Evolutionary conservation across 2,329 filamentous ascomycete species (phyloP), one percentile per base, ranked within the genome.

Genomic region (Talaromyces sp.): DNA sequence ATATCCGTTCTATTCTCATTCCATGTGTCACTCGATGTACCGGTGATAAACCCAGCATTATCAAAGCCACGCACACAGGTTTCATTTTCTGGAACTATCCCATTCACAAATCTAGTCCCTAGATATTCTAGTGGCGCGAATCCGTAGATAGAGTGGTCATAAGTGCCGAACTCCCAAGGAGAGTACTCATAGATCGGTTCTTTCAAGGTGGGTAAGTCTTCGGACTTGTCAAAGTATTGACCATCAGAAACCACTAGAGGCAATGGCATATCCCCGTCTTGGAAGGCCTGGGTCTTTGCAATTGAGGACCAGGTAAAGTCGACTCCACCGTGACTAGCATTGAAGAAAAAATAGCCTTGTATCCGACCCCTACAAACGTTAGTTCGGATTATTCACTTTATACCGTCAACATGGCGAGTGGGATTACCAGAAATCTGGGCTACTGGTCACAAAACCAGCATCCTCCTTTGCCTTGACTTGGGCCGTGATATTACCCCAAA

Each of bases 261-360:
- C 79, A 94, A 83, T 0, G 91, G 91, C 34, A 85, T 83, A 50
- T 85, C 77, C 23, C 82, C 90, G 16, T 81, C 76, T 1, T 78
- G 75, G 74, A 94, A 94, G 18, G 82, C 79, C 1, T 82, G 70
- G 23, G 85, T 82, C 55, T 85, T 70, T 12, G 86, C 84, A 66
- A 93, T 89, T 3, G 91, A 95, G 4, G 91, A 96, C 78, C 88
- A 96, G 4, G 92, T 96, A 70, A 89, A 92, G 16, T 81, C 81
- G 16, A 88, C 85, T 0, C 91, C 92, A 51, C 92, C 92, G 63
- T 90, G 77, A 1, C 82, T 82, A 6, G 85, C 89, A 71, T 94
- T 90, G 71, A 96, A 56, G 44, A 44, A 56, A 23, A 44, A 28
- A 8, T 56, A 56, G 34, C 54, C 54, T 44, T 56, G 77, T 74